Evolutionary conservation across 148 eudicot genomes (phyloP), one percentile per base, ranked within the genome.

Genomic region (Persicaria maculosa): DNA sequence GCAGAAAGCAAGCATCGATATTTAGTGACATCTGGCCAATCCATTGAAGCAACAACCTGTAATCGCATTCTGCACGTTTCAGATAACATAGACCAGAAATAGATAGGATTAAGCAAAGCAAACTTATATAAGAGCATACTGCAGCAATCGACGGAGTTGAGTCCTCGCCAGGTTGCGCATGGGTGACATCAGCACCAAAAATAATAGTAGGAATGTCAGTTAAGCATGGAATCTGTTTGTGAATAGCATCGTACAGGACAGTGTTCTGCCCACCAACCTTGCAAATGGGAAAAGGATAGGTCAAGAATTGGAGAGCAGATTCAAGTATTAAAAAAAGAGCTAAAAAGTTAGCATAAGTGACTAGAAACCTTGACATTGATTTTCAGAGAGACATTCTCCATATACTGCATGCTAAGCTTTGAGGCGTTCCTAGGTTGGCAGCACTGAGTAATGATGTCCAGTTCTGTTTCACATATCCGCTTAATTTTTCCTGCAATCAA

Each of bases 1-100:
- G 97, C 91, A 61, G 90, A 88, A 1, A 90, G 91, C 85, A 90
- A 67, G 15, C 95, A 95, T 52, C 88, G 88, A 76, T 92, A 92
- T 74, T 90, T 90, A 15, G 95, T 92, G 12, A 92, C 87, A 80
- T 90, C 91, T 7, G 95, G 95, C 94, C 94, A 92, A 69, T 92
- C 94, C 80, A 87, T 90, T 19, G 97, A 89, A 22, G 97, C 97
- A 52, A 89, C 97, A 67, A 91, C 97, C 97, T 91, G 40, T 0
- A 31, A 31, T 31, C 40, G 40, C 40, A 31, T 31, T 31, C 40
- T 31, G 40, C 40, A 31, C 2, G 40, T 31, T 31, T 31, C 40
- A 31, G 40, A 31, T 31, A 31, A 31, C 40, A 31, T 31, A 31
- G 40, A 31, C 40, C 40, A 31, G 40, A 31, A 31, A 31, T 2